These are phyloP conservation scores for Basidiobolus meristosporus DNA, from an alignment of 371 early-diverging fungal genomes.

Conservation along the genomic window DNA sequence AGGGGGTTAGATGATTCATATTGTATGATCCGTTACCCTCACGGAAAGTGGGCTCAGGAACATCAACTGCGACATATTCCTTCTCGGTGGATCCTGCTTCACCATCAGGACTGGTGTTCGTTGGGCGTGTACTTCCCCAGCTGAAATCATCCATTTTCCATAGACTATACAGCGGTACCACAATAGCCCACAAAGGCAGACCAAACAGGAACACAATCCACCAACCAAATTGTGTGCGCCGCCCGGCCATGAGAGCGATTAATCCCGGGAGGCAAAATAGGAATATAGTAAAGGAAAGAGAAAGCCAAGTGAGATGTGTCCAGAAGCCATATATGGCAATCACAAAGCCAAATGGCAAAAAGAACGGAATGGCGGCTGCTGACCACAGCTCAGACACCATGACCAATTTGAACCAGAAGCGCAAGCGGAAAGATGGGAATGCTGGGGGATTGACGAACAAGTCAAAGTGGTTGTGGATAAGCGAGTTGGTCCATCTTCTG, in stretches of 20 bases:
- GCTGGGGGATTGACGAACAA: constrained; percentile 72
- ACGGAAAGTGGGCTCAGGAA: too few relatives aligned
- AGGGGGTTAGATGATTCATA: too few relatives aligned
- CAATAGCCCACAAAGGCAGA: constrained; percentile 89
- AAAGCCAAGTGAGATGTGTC: constrained; percentile 28
- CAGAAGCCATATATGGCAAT: constrained; percentile 22
- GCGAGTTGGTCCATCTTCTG: constrained; percentile 96
- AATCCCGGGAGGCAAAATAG: constrained; percentile 82
- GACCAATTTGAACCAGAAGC: constrained; percentile 97
- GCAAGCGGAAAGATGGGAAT: constrained; percentile 77
- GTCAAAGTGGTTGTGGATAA: constrained; percentile 57
- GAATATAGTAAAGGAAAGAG: constrained; percentile 52
- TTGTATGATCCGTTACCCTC: too few relatives aligned
- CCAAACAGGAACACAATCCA: constrained; percentile 81
- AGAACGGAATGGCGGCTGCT: constrained; percentile 87
- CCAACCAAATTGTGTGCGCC: constrained; percentile 79
- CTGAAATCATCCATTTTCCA: constrained; percentile 98
- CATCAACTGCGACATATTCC: too few relatives aligned
- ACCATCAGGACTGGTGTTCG: too few relatives aligned
- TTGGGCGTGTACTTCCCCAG: constrained; percentile 91
- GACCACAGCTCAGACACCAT: constrained; percentile 90
- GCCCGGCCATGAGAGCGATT: constrained; percentile 70
- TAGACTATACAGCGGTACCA: constrained; percentile 86
- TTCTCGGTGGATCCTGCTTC: too few relatives aligned
- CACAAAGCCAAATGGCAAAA: constrained; percentile 40